These are phyloP conservation scores for Pyrenopolyporus hunteri DNA, from an alignment of 495 filamentous ascomycete genomes.

Conservation along the genomic window DNA sequence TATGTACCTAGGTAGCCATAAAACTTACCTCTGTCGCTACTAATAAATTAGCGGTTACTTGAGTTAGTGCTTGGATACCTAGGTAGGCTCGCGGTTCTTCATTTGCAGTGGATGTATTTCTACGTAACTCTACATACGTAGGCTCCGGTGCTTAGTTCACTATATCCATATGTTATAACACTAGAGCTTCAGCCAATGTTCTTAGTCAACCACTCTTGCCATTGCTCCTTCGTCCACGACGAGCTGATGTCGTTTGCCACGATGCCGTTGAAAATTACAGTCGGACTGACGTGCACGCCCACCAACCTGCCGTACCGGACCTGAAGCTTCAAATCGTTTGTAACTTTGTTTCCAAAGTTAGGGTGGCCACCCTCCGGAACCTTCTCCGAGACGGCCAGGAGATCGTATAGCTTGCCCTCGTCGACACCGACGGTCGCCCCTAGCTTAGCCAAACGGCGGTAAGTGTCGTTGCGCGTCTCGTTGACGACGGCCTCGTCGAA, in stretches of 20 bases:
- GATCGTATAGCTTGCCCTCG: slow-evolving; percentile 64
- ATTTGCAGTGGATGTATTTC: no score
- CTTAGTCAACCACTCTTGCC: slow-evolving; percentile 83
- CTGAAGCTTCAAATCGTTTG: slow-evolving; percentile 82
- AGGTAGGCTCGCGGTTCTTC: no score
- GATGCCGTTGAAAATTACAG: slow-evolving; percentile 85
- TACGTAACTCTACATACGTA: no score
- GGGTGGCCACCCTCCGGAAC: slow-evolving; percentile 64
- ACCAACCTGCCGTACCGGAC: slow-evolving; percentile 78
- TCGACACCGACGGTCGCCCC: slow-evolving; percentile 67
- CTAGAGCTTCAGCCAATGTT: slow-evolving; percentile 69
- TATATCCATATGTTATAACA: no score
- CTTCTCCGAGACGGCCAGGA: slow-evolving; percentile 69
- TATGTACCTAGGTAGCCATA: no score
- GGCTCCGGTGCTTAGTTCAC: no score
- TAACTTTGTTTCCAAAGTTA: slow-evolving; percentile 81
- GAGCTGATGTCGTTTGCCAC: slow-evolving; percentile 79
- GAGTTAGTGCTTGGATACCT: no score
- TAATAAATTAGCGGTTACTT: no score
- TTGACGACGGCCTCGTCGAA: slow-evolving; percentile 84
- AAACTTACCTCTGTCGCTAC: no score
- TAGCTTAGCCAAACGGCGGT: slow-evolving; percentile 73
- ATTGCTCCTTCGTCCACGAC: slow-evolving; percentile 77
- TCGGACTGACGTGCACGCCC: slow-evolving; percentile 88
- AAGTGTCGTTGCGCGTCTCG: slow-evolving; percentile 85